Evolutionary conservation across 768 basidiomycete species (phyloP), one percentile per base, ranked within the genome.

Genomic region (Hortiboletus flavorubellus): DNA sequence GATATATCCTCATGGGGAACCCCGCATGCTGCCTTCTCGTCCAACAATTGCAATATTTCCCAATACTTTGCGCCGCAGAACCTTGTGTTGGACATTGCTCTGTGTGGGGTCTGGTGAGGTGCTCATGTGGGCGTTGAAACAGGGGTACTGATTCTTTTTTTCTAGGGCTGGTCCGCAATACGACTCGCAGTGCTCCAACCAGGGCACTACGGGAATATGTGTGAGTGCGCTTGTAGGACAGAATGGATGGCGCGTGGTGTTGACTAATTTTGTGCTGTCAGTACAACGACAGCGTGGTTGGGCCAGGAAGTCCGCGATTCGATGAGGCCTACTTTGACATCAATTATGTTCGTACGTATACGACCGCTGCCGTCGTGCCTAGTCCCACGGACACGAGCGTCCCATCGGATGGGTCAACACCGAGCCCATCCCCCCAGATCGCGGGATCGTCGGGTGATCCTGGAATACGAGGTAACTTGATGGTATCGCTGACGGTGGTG

Each of bases 261-360:
- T 63, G 49, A 59, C 37, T 21, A 14, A 15, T 38, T 4, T 35
- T 8, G 12, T 43, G 9, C 0, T 38, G 52, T 30, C 63, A 80
- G 73, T 83, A 85, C 65, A 72, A 76, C 21, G 78, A 80, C 64
- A 78, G 78, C 61, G 83, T 86, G 23, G 75, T 79, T 6, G 80
- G 82, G 12, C 68, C 78, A 8, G 81, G 81, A 14, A 75, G 77
- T 51, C 78, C 78, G n/a, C 76, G 76, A 49, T 85, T 77, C 67
- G 80, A 80, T 68, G 59, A 76, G 14, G 83, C 84, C 2, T 86
- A 81, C 69, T 91, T 88, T 61, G 86, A 89, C 68, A 75, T 90
- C 63, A 75, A 77, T 50, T 84, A 84, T 58, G 70, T 91, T 31
- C 82, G 84, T 16, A 81, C 83, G 11, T 88, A 85, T 65, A 73